Conservation (phyloP, 768 basidiomycete species). For the Nidularia sp. region DNA sequence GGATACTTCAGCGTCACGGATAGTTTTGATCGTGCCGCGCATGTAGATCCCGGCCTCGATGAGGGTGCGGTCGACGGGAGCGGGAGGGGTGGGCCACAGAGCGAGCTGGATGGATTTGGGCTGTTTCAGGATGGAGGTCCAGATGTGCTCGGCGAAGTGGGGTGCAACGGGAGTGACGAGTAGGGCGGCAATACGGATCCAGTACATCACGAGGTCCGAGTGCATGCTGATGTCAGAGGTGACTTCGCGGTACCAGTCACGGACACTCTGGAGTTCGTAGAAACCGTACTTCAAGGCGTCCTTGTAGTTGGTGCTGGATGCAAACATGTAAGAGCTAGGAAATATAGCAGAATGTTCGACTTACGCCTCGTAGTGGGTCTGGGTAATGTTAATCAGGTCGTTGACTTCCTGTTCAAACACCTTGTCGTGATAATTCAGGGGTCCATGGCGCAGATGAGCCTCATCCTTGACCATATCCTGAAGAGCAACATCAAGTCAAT, state of each 20-base stretch:
- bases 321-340: background rate
- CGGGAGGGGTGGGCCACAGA: constrained; percentile 70
- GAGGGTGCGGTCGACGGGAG: constrained; percentile 55
- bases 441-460: constrained; percentile 68
- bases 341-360: constrained; percentile 18
- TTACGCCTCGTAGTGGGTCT: constrained; percentile 78
- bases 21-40: constrained; percentile 85
- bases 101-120: constrained; percentile 78
- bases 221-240: constrained; percentile 91
- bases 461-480: constrained; percentile 81
- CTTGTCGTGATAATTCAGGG: constrained; percentile 77
- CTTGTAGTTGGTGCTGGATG: constrained; percentile 83
- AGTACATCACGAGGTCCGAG: constrained; percentile 77
- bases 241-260: constrained; percentile 96
- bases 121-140: constrained; percentile 70
- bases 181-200: constrained; percentile 79
- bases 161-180: constrained; percentile 86
- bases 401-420: constrained; percentile 92
- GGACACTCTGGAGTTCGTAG: constrained; percentile 88
- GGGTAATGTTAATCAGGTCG: constrained; percentile 77
- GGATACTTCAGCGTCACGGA: constrained; percentile 82
- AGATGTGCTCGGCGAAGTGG: constrained; percentile 92
- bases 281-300: constrained; percentile 93
- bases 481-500: too few species aligned
- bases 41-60: constrained; percentile 82